Conservation (phyloP, 352 stramenopile genomes). For the Pythium grandisporangium region DNA sequence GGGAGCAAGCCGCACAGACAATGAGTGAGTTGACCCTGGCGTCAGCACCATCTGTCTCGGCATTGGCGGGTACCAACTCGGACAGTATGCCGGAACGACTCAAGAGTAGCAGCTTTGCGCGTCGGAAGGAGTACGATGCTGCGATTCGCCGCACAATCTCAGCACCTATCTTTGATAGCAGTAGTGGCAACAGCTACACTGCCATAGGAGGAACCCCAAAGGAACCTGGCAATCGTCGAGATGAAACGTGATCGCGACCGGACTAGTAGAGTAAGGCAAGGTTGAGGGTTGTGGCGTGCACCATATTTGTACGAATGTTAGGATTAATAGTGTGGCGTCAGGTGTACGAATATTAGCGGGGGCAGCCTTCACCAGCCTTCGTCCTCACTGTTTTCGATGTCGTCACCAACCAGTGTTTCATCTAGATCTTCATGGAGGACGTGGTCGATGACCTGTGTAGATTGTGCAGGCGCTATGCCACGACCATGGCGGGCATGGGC, state of each 20-base stretch:
- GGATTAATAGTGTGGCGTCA: too few species aligned
- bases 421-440: neutral
- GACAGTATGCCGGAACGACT: slow-evolving; percentile 25
- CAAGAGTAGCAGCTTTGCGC: slow-evolving; percentile 65
- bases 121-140: slow-evolving; percentile 62
- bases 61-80: neutral
- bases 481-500: too few species aligned
- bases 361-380: slow-evolving; percentile 34
- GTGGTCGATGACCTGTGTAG: neutral
- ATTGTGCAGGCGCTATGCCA: too few species aligned
- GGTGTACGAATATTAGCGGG: too few species aligned
- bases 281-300: too few species aligned
- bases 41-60: slow-evolving; percentile 1
- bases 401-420: slow-evolving; percentile 32
- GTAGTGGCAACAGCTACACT: neutral
- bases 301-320: too few species aligned
- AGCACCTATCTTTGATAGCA: slow-evolving; percentile 9
- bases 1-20: slow-evolving; percentile 23
- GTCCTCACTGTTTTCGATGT: slow-evolving; percentile 59
- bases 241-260: too few species aligned
- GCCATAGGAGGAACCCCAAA: too few species aligned
- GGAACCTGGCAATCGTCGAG: too few species aligned
- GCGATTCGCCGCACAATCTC: slow-evolving; percentile 25
- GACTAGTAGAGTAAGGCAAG: too few species aligned
- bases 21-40: neutral